phyloP scores from a whole-genome alignment of 2,329 filamentous ascomycete species.

The Pseudogymnoascus sp. region DNA sequence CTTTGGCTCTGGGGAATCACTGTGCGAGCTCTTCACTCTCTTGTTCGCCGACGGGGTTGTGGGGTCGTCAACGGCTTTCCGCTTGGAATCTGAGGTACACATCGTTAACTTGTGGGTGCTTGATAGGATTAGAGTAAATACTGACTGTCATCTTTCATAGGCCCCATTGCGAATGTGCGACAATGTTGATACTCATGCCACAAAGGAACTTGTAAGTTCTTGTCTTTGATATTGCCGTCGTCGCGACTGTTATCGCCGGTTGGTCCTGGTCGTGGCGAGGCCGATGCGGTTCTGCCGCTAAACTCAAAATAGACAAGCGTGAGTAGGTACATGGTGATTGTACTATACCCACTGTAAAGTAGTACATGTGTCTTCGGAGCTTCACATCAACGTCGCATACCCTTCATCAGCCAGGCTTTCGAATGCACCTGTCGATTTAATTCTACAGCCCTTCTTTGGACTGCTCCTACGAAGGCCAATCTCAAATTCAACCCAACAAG shows the following conservation, averaged over 20 bases:
- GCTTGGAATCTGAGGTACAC: conserved; percentile 50
- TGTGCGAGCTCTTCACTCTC: conserved; percentile 50
- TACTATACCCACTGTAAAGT: conserved; percentile 9
- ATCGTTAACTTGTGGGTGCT: not conserved
- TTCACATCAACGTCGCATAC: conserved; percentile 6
- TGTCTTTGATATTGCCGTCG: conserved; percentile 4
- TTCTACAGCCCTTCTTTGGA: not conserved
- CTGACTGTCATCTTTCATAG: not conserved
- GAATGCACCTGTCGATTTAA: not conserved
- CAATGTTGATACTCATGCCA: not conserved
- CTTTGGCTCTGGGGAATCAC: conserved; percentile 40
- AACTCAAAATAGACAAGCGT: not conserved
- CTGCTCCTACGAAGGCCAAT: not conserved
- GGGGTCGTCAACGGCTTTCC: conserved; percentile 65
- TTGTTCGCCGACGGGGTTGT: conserved; percentile 57
- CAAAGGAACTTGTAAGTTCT: conserved; percentile 3
- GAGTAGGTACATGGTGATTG: not conserved
- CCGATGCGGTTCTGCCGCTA: not conserved
- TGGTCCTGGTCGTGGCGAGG: conserved; percentile 4
- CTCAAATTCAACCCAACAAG: not conserved
- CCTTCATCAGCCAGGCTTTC: not conserved
- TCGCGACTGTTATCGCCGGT: conserved; percentile 8
- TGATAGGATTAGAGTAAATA: not conserved
- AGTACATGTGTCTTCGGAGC: conserved; percentile 11
- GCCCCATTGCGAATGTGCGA: not conserved